Evolutionary conservation across 2,329 filamentous ascomycete species (phyloP), one percentile per base, ranked within the genome.

Genomic region (Karstenula rhodostoma): DNA sequence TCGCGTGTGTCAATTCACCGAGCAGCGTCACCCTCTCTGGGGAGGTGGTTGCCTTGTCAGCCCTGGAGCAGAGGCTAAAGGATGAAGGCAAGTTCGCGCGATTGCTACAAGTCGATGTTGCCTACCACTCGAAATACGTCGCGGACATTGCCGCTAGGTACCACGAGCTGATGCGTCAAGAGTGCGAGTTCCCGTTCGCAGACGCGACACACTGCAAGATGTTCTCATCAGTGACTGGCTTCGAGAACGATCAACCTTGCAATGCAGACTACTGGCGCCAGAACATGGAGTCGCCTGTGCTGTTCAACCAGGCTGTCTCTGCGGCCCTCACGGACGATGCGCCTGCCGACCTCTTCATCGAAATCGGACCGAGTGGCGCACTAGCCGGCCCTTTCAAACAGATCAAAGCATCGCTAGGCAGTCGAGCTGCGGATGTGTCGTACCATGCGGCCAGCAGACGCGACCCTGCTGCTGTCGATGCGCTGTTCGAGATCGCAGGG

Each of bases 11-110:
- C 44, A 83, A 83, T 64, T 74, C 73, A 7, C 73, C 78, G 1
- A 50, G 61, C 0, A 79, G 73, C 46, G 65, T 82, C 2, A 83
- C 81, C 0, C 43, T 83, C 1, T 80, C 79, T 15, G 81, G 81
- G 0, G 1, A 25, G 5, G 15, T 17, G 2, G 69, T 74, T 56
- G 77, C 74, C 5, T 72, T 82, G 8, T 60, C 72, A 48, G 71
- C 75, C 22, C 12, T 53, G 9, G 23, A 12, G 15, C 46, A 42
- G 3, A 3, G 23, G 43, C 3, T 62, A 7, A 9, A 49, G 12
- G 46, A 22, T n/a, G 44, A 62, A 13, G 56, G 56, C 8, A 54
- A 60, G 42, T 70, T 70, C 40, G 66, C 65, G 0, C 25, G 67
- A 25, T 3, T 64, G 6, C 60, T 70, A 4, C 54, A 58, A 25